Base-by-base conservation (phyloP, 768 basidiomycete species). In the Pholiota conissans region DNA sequence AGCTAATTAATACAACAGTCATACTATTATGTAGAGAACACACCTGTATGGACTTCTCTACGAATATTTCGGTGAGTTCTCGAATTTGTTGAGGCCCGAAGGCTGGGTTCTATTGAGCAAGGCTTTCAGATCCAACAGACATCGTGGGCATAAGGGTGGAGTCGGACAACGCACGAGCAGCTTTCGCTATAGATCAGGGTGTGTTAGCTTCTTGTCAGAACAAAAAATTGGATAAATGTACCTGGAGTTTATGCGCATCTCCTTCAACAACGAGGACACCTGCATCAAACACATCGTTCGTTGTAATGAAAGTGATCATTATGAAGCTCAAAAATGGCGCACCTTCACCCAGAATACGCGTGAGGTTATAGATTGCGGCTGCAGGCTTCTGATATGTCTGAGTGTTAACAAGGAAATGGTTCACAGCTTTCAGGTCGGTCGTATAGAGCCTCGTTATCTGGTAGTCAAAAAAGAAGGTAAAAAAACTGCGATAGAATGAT, bases 1-100 rank as follows among this genome's bases (percentile, higher is more conserved):
- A 35, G 26, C 27, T 28, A 18, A 11, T 7, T 24, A 28, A 34
- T 30, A 28, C n/a, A 51, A 32, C n/a, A n/a, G n/a, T n/a, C n/a
- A n/a, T n/a, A 35, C 18, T 28, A n/a, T 26, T 20, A 46, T 22
- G 8, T 9, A 16, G 13, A 6, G 37, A 18, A 42, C 49, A 16
- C 58, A 83, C 85, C 65, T 80, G 67, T 0, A 76, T 60, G 0
- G 86, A 70, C 63, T 85, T 86, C 1, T 78, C 75, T 9, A 83
- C 52, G 59, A 87, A 85, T 4, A 81, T 78, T 18, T 73, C 72
- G 0, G 82, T 84, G 2, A 87, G 66, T 37, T 79, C 81, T 1
- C 84, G 75, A 20, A 87, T 77, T 60, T 86, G 84, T 2, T 76
- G 71, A 0, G 79, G 75, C 0, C 86, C 84, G 59, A 89, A 89